A percentile compares a stretch with the other conserved stretches of the same genome.
Evolutionary conservation across 75 land plant genomes (phyloP).

Genomic region (Ceratopteris richardii): DNA sequence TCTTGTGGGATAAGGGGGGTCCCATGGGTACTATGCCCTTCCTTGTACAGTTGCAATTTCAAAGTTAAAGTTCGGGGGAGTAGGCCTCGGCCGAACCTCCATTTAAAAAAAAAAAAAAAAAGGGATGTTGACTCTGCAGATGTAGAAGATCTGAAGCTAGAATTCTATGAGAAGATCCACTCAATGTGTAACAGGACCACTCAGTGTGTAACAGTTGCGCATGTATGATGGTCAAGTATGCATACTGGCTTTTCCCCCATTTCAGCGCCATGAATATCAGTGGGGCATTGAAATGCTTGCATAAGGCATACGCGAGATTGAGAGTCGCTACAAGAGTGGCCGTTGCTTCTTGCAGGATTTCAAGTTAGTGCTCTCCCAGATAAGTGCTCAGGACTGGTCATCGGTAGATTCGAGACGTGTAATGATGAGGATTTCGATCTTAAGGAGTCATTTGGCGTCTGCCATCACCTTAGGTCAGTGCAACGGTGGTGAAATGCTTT

Average conservation of each 20-base stretch:
- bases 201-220: constrained; percentile 18
- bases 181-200: constrained; percentile 22
- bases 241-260: too few species aligned
- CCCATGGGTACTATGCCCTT: too few species aligned
- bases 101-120: too few species aligned
- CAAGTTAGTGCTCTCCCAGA: too few species aligned
- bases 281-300: constrained; percentile 14
- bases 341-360: too few species aligned
- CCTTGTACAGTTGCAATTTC: too few species aligned
- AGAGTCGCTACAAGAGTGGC: constrained; percentile 9
- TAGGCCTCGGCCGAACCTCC: too few species aligned
- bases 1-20: too few species aligned
- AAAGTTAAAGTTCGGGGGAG: too few species aligned
- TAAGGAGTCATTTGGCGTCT: constrained; percentile 10
- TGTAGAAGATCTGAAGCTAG: constrained; percentile 21
- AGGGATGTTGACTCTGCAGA: constrained; percentile 26
- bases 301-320: constrained; percentile 11
- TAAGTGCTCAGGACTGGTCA: constrained; percentile 30
- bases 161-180: constrained; percentile 18
- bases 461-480: constrained; percentile 12
- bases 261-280: constrained; percentile 17
- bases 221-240: constrained; percentile 33
- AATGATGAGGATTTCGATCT: constrained; percentile 10
- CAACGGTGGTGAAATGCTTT: constrained; percentile 1
- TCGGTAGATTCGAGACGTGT: constrained; percentile 24